Evolutionary conservation across 768 basidiomycete genomes (phyloP), one percentile per base, ranked within the genome.

Genomic region (Daedalea quercina): DNA sequence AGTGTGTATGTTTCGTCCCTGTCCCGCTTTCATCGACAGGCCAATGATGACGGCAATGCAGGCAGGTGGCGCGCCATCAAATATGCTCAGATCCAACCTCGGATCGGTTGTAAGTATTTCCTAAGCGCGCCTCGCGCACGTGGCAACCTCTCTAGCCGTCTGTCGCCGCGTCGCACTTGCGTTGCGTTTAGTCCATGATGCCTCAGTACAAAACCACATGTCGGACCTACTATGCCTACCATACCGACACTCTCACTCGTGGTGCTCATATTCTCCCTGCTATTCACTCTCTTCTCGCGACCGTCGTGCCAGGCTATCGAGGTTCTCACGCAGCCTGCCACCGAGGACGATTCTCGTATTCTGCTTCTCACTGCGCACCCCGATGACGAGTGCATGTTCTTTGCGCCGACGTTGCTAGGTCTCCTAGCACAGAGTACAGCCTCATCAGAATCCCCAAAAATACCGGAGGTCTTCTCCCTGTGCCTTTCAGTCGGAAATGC

Each of bases 361-460:
- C 72, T 93, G 34, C 66, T 96, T 2, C 67, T 97, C 43, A 95
- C 94, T 0, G 92, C 94, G 24, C 94, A 97, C 65, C 94, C 94
- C 2, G 94, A 96, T 64, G 94, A 97, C 65, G 94, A 96, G 70
- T 84, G 83, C 65, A 80, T 94, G 77, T 97, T 97, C 76, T 97
- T 97, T 66, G 83, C 84, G 3, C 94, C 94, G 0, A 93, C 90
- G 0, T 66, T 95, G 13, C 69, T 85, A 28, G 74, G 78, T 2
- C 73, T 94, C 28, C 55, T 54, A 19, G 42, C 28, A 11, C 28
- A 31, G 11, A 11, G 28, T 11, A 31, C 28, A 4, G 11, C 4
- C 28, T 31, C 28, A 6, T 31, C 11, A 11, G 4, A 31, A 11
- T 37, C 2, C 42, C 20, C 24, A 12, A 26, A 7, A 17, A 43